Conservation (phyloP, 306 rosid species). For the Herpetospermum pedunculosum region DNA sequence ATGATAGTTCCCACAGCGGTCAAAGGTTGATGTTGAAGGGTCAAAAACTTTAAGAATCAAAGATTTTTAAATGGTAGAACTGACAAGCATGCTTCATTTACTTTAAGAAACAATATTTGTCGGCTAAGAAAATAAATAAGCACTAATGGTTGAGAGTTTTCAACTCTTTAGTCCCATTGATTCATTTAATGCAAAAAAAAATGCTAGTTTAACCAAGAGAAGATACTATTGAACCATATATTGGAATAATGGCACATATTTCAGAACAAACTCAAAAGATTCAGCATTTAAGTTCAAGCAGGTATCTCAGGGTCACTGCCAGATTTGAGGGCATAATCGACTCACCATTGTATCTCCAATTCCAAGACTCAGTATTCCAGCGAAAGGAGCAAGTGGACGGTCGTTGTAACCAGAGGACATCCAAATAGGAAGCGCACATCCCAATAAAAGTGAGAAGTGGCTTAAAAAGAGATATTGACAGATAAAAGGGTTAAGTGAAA, state of each 20-base stretch:
- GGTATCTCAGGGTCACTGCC: background rate
- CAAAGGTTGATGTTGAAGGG: background rate
- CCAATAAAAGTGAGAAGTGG: constrained; percentile 85
- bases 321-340: constrained; percentile 3
- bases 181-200: background rate
- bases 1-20: background rate
- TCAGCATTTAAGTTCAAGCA: constrained; percentile 1
- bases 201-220: background rate
- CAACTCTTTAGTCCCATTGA: background rate
- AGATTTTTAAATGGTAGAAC: background rate
- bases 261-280: background rate
- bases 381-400: constrained; percentile 86
- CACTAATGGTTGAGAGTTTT: background rate
- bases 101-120: background rate
- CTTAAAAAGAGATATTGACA: constrained; percentile 35
- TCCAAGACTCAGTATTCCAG: constrained; percentile 89
- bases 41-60: background rate
- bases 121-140: background rate
- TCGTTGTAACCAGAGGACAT: constrained; percentile 80
- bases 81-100: background rate
- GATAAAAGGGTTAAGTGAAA: constrained; percentile 11
- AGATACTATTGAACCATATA: background rate
- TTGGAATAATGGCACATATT: background rate
- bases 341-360: constrained; percentile 95
- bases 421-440: constrained; percentile 94